phyloP scores from a whole-genome alignment of 345 rosid genomes.

The Geranium brycei region DNA sequence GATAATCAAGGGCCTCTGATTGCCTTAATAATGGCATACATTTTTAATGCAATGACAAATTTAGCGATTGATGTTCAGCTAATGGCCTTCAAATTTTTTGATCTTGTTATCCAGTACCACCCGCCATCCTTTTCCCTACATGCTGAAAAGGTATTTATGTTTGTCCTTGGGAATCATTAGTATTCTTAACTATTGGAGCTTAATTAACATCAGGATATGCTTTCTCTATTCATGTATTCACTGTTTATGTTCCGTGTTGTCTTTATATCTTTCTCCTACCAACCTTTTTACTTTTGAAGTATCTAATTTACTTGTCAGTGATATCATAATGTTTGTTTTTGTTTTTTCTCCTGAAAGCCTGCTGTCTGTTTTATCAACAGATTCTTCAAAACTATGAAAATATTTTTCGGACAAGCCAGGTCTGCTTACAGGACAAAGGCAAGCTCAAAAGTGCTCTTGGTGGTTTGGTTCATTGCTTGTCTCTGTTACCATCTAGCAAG shows the following conservation, averaged over 20 bases:
- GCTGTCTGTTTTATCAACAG: conserved; percentile 22
- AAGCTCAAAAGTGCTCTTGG: conserved; percentile 55
- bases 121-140: conserved; percentile 50
- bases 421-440: conserved; percentile 55
- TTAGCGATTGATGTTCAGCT: conserved; percentile 64
- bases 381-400: conserved; percentile 68
- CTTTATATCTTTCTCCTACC: not conserved
- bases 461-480: conserved; percentile 65
- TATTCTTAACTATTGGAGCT: not conserved
- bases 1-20: conserved; percentile 59
- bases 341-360: conserved; percentile 9
- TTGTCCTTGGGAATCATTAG: not conserved
- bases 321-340: not conserved
- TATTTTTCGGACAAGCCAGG: conserved; percentile 50
- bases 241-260: not conserved
- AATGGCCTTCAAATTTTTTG: conserved; percentile 74
- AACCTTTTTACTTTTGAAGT: not conserved
- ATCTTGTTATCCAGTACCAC: conserved; percentile 52
- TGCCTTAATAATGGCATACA: conserved; percentile 59
- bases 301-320: not conserved
- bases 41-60: conserved; percentile 69
- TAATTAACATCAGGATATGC: not conserved
- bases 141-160: conserved; percentile 56
- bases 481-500: conserved; percentile 40
- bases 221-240: not conserved